Evolutionary conservation across 2,329 filamentous ascomycete species (phyloP), one percentile per base, ranked within the genome.

Genomic region (Aspergillus caelatus): DNA sequence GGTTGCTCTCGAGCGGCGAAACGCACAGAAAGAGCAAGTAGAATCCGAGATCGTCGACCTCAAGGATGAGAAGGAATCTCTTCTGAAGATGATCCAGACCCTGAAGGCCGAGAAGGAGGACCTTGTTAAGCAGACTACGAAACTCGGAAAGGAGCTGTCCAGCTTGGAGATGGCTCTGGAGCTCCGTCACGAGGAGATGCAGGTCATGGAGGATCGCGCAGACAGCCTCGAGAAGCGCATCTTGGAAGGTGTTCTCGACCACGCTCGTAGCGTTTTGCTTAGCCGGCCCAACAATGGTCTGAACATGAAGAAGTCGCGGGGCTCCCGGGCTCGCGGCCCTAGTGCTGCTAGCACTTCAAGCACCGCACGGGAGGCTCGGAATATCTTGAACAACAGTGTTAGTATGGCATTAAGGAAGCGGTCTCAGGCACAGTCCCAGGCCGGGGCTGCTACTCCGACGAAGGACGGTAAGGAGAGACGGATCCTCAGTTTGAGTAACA

Each of bases 211-310:
- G 76, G 83, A 86, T 12, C 91, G 94, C 66, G 95, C 94, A 3
- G 93, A 97, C 76, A 87, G 88, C 4, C 84, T 99, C 28, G 95
- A 99, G 80, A 91, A 94, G 58, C 89, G 95, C 30, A 97, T 99
- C 69, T 82, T 99, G 36, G 94, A 98, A 68, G 94, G 94, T 30
- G 92, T 98, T 66, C 96, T 99, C 81, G 94, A 98, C 71, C 94
- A 98, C 76, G 97, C 94, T 23, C 91, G 94, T 54, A 77, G 75
- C 8, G 89, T 94, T 30, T 84, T 97, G n/a, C 86, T 98, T 62
- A 91, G 95, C 50, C 76, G 82, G 83, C 88, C 68, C 90, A 92
- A 80, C 81, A 86, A 60, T 73, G 75, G 74, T 68, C 82, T 85
- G 82, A 83, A 79, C 66, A 77, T 85, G 61, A 85, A 84, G 68